Evolutionary conservation across 2,329 filamentous ascomycete species (phyloP), one percentile per base, ranked within the genome.

Genomic region (Alternaria postmessia): DNA sequence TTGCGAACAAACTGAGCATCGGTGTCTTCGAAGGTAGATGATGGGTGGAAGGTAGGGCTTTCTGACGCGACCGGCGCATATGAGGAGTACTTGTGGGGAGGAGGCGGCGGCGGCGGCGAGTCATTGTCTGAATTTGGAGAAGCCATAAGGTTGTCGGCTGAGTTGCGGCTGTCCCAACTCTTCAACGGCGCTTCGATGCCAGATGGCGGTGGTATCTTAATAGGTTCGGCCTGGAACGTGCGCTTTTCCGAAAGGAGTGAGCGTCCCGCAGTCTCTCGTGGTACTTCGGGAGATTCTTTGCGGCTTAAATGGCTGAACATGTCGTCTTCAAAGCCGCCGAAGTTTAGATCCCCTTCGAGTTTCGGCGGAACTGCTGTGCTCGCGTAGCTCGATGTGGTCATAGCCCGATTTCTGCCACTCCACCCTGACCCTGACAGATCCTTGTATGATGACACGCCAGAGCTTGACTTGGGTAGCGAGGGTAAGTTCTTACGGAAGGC

Each of bases 311-410:
- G 72, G 51, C 62, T 71, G 71, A 87, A 86, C 80, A 87, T 83
- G 66, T 82, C 82, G 66, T 82, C 82, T 61, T 86, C 86, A 34
- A 72, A 72, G 41, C 78, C 75, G 14, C 71, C 73, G 63, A 77
- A 76, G 54, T 71, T 65, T 30, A 78, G 59, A 41, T 76, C 74
- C 3, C 67, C 66, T 53, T 86, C 83, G 16, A 87, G 72, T 63
- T 82, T 84, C 8, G 85, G 85, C 5, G 85, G 82, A 80, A 75
- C 72, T 20, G 82, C 84, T 26, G 82, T 81, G 47, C 84, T 86
- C 14, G 79, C 78, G 65, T 81, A 80, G 65, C 79, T 81, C 57
- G 82, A 85, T 32, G 79, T 73, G 4, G 84, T 86, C 77, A 83
- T 80, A 20, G 83, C 80, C 22, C 77, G 75, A 61, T 63, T 71